Conservation (phyloP, 2,329 filamentous ascomycete species). For the Fusarium incarnatum region DNA sequence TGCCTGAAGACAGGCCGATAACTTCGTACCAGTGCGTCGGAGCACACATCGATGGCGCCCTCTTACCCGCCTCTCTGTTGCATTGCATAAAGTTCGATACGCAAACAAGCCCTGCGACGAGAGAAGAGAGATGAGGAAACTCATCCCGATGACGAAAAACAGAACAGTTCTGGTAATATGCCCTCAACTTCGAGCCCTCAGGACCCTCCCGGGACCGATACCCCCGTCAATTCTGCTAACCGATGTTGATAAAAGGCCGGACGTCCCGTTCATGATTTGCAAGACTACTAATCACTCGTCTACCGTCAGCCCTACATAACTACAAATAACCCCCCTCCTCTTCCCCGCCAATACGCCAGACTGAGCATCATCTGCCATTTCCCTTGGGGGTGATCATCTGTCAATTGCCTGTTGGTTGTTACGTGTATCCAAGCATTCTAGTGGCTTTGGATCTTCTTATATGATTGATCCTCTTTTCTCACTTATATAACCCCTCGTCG, state of each 20-base stretch:
- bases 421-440: neutral
- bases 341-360: neutral
- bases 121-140: slow-evolving; percentile 42
- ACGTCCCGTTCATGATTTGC: slow-evolving; percentile 33
- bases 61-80: slow-evolving; percentile 22
- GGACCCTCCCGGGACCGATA: slow-evolving; percentile 15
- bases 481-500: neutral
- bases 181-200: slow-evolving; percentile 7
- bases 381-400: neutral
- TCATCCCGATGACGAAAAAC: slow-evolving; percentile 25
- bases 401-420: neutral
- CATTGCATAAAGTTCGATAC: slow-evolving; percentile 27
- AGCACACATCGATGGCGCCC: neutral
- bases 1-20: slow-evolving; percentile 27
- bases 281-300: slow-evolving; percentile 25
- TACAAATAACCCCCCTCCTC: slow-evolving; percentile 2
- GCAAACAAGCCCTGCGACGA: slow-evolving; percentile 24
- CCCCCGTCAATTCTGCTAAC: slow-evolving; percentile 21
- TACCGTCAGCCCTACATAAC: slow-evolving; percentile 43
- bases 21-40: slow-evolving; percentile 27
- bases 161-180: slow-evolving; percentile 17
- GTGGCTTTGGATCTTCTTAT: neutral
- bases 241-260: slow-evolving; percentile 40
- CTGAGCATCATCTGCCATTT: slow-evolving; percentile 4
- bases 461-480: slow-evolving; percentile 4